These are phyloP conservation scores for Eremothecium cymbalariae DNA, from an alignment of 1,139 yeast species.

Conservation along the genomic window DNA sequence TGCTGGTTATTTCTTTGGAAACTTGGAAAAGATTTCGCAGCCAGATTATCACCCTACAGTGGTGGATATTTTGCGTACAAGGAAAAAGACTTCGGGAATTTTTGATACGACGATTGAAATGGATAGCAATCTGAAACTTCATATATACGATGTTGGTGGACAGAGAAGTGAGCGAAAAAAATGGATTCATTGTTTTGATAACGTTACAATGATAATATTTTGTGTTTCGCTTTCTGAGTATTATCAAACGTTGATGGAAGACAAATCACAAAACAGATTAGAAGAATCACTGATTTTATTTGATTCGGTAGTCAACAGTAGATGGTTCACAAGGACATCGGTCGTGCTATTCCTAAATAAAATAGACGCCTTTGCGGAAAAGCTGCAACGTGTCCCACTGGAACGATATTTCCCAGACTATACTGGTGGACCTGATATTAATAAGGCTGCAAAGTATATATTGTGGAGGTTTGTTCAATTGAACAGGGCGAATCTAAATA, in stretches of 20 bases:
- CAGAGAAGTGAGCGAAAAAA: conserved; percentile 88
- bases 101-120: conserved; percentile 73
- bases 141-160: conserved; percentile 90
- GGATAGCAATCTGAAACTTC: conserved; percentile 60
- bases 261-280: conserved; percentile 67
- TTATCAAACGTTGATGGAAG: conserved; percentile 79
- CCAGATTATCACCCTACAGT: conserved; percentile 62
- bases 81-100: conserved; percentile 90
- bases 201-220: conserved; percentile 79
- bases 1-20: conserved; percentile 69
- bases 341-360: conserved; percentile 80
- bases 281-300: conserved; percentile 80
- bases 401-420: conserved; percentile 84
- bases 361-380: conserved; percentile 83
- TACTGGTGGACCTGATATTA: conserved; percentile 79
- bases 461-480: conserved; percentile 85
- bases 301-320: conserved; percentile 86
- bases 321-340: conserved; percentile 86
- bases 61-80: conserved; percentile 73
- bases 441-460: conserved; percentile 90
- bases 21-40: conserved; percentile 53
- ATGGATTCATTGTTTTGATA: conserved; percentile 94
- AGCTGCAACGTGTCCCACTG: conserved; percentile 71
- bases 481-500: conserved; percentile 71
- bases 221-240: conserved; percentile 88